Percentiles rank a stretch among this genome's conserved stretches.
These are phyloP conservation scores for Panaeolus papilionaceus DNA, from an alignment of 768 basidiomycete species.

Conservation along the genomic window DNA sequence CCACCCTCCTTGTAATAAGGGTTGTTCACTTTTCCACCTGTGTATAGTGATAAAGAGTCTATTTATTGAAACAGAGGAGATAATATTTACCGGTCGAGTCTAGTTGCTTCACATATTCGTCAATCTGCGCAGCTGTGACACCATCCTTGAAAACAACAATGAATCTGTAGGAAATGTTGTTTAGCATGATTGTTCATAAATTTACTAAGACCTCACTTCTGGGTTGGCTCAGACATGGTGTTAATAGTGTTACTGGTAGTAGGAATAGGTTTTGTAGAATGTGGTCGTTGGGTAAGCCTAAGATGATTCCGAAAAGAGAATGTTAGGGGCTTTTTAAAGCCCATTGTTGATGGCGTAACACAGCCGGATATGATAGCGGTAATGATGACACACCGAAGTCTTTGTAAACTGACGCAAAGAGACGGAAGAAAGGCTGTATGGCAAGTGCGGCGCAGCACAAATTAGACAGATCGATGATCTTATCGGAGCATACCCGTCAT, in stretches of 20 bases:
- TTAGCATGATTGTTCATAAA: not conserved
- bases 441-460: not conserved
- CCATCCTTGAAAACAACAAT: slow-evolving; percentile 21
- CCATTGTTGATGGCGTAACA: not conserved
- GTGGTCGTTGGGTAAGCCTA: slow-evolving; percentile 6
- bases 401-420: slow-evolving; percentile 5
- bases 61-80: not conserved
- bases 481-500: slow-evolving; percentile 10
- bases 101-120: slow-evolving; percentile 10
- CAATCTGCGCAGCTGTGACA: slow-evolving; percentile 16
- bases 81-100: not conserved
- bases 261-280: not conserved
- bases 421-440: not conserved
- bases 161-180: not conserved
- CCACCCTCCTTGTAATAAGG: slow-evolving; percentile 3
- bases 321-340: slow-evolving; percentile 10
- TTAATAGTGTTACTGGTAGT: not conserved
- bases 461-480: not conserved
- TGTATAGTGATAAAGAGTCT: not conserved
- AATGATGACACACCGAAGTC: not conserved
- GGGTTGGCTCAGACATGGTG: not conserved
- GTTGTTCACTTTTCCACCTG: slow-evolving; percentile 17
- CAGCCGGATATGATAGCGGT: slow-evolving; percentile 2
- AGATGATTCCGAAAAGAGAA: slow-evolving; percentile 9
- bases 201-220: not conserved